phyloP scores from a whole-genome alignment of 345 rosid species.

The Eucalyptus decipiens region DNA sequence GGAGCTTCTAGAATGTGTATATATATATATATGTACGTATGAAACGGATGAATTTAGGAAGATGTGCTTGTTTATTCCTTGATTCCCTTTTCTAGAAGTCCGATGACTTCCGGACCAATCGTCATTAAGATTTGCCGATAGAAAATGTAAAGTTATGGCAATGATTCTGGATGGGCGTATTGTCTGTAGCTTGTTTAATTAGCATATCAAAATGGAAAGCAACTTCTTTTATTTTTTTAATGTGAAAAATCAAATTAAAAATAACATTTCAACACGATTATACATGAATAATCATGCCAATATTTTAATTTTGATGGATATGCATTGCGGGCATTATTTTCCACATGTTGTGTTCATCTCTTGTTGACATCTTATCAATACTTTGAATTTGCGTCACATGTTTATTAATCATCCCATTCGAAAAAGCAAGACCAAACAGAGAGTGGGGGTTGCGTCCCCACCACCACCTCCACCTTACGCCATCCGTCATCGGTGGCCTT shows the following conservation, averaged over 20 bases:
- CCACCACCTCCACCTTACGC: neutral
- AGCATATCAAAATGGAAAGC: neutral
- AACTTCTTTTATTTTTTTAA: neutral
- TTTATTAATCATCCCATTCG: accelerated
- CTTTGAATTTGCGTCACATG: neutral
- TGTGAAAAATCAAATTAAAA: neutral
- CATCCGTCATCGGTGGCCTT: neutral
- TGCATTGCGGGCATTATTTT: neutral
- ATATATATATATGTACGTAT: too few relatives aligned
- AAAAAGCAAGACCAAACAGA: neutral
- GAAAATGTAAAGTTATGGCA: neutral
- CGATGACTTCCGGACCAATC: neutral
- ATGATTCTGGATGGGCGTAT: neutral
- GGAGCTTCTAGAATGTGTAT: neutral
- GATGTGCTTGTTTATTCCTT: neutral
- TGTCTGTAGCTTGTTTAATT: neutral
- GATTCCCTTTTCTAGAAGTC: neutral
- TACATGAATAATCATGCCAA: neutral
- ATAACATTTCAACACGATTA: neutral
- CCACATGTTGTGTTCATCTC: neutral
- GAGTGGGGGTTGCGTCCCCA: neutral
- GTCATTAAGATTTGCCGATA: neutral
- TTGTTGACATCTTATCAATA: neutral
- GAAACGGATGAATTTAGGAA: neutral
- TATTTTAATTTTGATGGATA: neutral